Evolutionary conservation across 2,329 filamentous ascomycete species (phyloP), one percentile per base, ranked within the genome.

Genomic region (Aspergillus bombycis): DNA sequence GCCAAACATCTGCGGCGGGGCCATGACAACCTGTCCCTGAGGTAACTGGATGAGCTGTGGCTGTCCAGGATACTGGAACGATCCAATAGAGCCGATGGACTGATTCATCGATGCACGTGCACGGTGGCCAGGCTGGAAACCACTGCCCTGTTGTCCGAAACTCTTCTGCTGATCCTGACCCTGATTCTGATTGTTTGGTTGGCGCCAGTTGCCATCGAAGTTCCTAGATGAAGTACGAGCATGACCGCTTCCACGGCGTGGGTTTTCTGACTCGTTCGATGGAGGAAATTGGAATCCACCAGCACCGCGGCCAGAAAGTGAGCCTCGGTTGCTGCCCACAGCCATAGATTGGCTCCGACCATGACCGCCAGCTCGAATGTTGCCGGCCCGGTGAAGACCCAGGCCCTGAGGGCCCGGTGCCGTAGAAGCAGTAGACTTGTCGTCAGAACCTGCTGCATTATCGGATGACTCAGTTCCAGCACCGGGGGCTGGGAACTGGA

Each of bases 201-300:
- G 96, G 72, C 95, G 91, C 95, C 95, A 99, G 80, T 99, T 99
- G 72, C 94, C 90, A 70, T 99, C 95, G 74, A 98, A 98, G 80
- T 98, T 99, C 67, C 95, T 89, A 28, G 95, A 99, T 12, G 88
- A 88, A 36, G 89, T 90, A 66, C 95, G 88, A 67, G 87, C 89
- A 77, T 99, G 95, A 62, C 92, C 90, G 71, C 91, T 91, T 71
- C 90, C 89, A 70, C 92, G 91, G 65, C 92, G 90, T 70, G 88
- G 85, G 75, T 93, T 91, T 69, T 95, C 92, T 16, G 81, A 74
- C 66, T 82, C 83, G 21, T 81, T 83, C 57, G 83, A 77, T 70
- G 83, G 79, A 57, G 89, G 89, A 74, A 91, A 91, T 67, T 90
- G 88, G 78, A 93, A 92, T 67, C 87, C 88, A 67, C 90, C 89